Evolutionary conservation across 768 basidiomycete genomes (phyloP).

Genomic region (Boletus rubroflammeus): DNA sequence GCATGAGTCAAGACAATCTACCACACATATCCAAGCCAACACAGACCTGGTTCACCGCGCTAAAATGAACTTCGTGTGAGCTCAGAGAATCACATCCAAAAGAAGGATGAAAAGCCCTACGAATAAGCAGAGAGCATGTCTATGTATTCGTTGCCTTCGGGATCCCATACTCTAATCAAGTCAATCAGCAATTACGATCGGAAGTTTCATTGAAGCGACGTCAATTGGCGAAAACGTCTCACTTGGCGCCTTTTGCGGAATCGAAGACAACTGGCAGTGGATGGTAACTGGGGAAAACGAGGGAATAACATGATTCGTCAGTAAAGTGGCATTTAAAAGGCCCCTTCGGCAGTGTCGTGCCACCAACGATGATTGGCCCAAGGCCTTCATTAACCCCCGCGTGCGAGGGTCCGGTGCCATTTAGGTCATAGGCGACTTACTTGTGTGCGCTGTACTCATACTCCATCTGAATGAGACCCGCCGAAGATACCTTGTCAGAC

Average conservation of each 20-base stretch:
- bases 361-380: conserved; percentile 17
- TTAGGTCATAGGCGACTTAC: conserved; percentile 45
- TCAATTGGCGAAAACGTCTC: conserved; percentile 45
- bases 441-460: conserved; percentile 85
- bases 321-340: conserved; percentile 17
- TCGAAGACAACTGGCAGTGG: conserved; percentile 95
- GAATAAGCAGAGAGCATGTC: conserved; percentile 99
- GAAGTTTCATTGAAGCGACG: not conserved
- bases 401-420: conserved; percentile 12
- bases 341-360: conserved; percentile 6
- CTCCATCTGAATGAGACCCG: conserved; percentile 75
- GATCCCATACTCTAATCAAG: conserved; percentile 75
- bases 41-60: conserved; percentile 83
- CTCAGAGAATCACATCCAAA: not conserved
- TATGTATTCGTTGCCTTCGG: conserved; percentile 92
- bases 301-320: conserved; percentile 38
- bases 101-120: conserved; percentile 42
- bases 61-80: conserved; percentile 27
- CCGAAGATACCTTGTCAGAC: conserved; percentile 45
- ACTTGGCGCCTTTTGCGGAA: conserved; percentile 84
- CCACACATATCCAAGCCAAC: conserved; percentile 8
- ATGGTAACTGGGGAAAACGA: conserved; percentile 76
- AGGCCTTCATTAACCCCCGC: conserved; percentile 16
- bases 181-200: conserved; percentile 3
- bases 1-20: conserved; percentile 13